Evolutionary conservation across 176 grass and related monocot species (phyloP), one percentile per base, ranked within the genome.

Genomic region (Triticum turgidum): DNA sequence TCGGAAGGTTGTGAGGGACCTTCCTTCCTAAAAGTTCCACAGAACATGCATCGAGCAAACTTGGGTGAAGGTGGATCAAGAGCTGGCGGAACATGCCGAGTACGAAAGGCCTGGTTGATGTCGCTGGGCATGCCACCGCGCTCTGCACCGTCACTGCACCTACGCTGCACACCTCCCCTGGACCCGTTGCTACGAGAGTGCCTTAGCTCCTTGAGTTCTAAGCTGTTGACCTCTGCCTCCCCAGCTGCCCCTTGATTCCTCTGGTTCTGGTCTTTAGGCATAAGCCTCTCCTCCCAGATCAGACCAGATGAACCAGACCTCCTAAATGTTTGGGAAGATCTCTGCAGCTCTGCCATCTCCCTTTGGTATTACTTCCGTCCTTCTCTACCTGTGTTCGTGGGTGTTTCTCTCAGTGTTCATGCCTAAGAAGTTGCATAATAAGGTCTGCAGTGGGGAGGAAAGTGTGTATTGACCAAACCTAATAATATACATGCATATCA

Each of bases 271-370:
- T 70, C 85, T 69, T 54, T 14, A 68, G 84, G 45, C 61, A 38
- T 90, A 51, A 90, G 73, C 51, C 81, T 82, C 20, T 82, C 85
- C 38, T 90, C 84, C 89, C 92, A 91, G 17, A 91, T 87, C 86
- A 91, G 18, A 64, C 92, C 92, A 17, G 92, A 94, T 17, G 92
- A 94, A 32, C 89, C 87, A 20, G 92, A 89, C 67, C 89, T 75
- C 80, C 89, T 77, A 63, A 94, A 94, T 65, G 89, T 94, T 75
- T 80, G 87, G 18, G 82, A 80, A 65, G 86, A 94, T 80, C 92
- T 89, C 84, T 94, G 89, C 38, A 94, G 86, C 20, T 77, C 88
- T n/a, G 82, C 89, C 89, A 91, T 93, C 30, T 80, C 51, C 62
- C 30, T 67, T 35, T 78, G 49, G 65, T 42, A 75, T 71, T 62